phyloP scores from a whole-genome alignment of 257 asterid species.

The Apocynum venetum region DNA sequence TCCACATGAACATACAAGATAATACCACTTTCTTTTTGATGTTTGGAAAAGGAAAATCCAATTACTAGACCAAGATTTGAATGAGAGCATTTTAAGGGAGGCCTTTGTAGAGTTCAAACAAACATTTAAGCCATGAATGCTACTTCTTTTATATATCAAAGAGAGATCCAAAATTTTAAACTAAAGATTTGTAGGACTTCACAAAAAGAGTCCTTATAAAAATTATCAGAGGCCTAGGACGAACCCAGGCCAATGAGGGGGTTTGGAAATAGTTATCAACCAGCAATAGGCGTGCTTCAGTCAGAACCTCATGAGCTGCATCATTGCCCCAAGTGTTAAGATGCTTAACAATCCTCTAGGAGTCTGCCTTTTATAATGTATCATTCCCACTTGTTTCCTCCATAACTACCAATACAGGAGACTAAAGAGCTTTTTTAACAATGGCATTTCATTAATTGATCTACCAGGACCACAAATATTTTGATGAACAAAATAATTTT shows the following conservation, averaged over 20 bases:
- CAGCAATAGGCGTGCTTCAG: slow-evolving; percentile 1
- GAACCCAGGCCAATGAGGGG: not conserved
- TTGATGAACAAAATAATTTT: too few species aligned
- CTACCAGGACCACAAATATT: not conserved
- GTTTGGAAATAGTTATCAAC: slow-evolving; percentile 1
- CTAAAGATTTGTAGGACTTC: not conserved
- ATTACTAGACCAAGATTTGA: too few species aligned
- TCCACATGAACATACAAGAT: too few species aligned
- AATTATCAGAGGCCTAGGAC: not conserved
- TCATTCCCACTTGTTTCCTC: not conserved
- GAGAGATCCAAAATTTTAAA: too few species aligned
- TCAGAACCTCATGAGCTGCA: not conserved
- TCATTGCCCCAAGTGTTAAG: not conserved
- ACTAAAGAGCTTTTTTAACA: not conserved
- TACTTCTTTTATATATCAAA: too few species aligned
- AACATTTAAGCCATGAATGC: too few species aligned
- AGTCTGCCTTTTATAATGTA: not conserved
- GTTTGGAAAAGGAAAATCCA: too few species aligned
- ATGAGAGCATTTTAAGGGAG: too few species aligned
- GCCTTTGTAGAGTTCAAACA: too few species aligned
- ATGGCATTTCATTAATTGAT: not conserved
- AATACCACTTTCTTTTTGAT: too few species aligned
- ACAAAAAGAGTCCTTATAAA: not conserved
- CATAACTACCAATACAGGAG: too few species aligned
- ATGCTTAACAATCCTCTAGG: not conserved